Evolutionary conservation across 805 yeast species (phyloP), one percentile per base, ranked within the genome.

Genomic region (Saccharomycopsis amapae): DNA sequence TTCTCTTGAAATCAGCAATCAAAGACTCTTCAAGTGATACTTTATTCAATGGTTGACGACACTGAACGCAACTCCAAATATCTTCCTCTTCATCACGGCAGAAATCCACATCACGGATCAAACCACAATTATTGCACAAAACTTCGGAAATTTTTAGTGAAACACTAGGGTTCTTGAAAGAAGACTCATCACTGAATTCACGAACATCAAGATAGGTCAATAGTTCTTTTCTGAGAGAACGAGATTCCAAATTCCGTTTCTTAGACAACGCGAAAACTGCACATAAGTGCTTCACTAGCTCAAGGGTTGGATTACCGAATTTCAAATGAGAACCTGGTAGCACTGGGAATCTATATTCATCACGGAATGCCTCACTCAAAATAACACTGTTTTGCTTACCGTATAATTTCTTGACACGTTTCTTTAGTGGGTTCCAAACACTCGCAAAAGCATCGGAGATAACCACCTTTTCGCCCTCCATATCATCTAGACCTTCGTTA

Each of bases 131-230:
- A 50, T 77, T 82, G 65, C 99, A 93, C 4, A 83, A 67, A 4
- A 88, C 72, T 37, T 80, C 81, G 1, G 81, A 74, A 3, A 93
- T 62, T 30, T 71, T 65, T 50, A 93, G 68, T 0, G 85, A 73
- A 0, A 85, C 69, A 42, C 93, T 75, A 13, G 96, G 96, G 58
- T 87, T 78, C 34, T 61, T 63, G 62, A 88, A 89, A 15, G 67
- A 68, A 1, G 90, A 85, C 47, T 79, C 85, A 3, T 73, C 73
- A 52, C 86, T 79, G 63, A 93, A 93, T 59, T 93, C 98, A 49
- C 82, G 78, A 33, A 89, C 73, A 25, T 88, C 95, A 54, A 94
- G 76, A 4, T 84, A 62, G 2, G 73, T 70, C 31, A 93, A 68
- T 50, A 94, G 64, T 45, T 83, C 88, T 51, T 84, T 79, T 46